Conservation (phyloP, 805 yeast genomes). For the Wickerhamiella kazuoi region DNA sequence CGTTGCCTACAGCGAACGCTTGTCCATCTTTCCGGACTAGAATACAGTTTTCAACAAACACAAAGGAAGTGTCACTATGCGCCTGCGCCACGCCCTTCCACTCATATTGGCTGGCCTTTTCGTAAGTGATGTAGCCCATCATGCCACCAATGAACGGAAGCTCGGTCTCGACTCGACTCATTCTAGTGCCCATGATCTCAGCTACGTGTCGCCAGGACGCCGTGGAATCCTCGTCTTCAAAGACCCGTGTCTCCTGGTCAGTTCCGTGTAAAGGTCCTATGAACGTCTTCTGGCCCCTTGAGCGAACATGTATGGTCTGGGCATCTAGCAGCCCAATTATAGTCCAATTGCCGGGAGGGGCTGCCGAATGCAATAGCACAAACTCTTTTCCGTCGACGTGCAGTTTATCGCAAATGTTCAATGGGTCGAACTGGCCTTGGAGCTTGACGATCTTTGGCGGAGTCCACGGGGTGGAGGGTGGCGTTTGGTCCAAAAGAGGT, state of each 20-base stretch:
- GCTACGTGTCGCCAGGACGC: conserved; percentile 5
- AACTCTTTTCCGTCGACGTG: conserved; percentile 26
- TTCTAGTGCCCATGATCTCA: conserved; percentile 11
- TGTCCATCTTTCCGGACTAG: conserved; percentile 1
- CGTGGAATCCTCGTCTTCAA: background rate
- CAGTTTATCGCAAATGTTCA: conserved; percentile 7
- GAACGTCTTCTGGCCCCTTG: conserved; percentile 6
- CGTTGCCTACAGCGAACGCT: conserved; percentile 1
- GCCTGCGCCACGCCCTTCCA: conserved; percentile 1
- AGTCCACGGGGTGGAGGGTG: background rate
- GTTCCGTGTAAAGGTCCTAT: conserved; percentile 8
- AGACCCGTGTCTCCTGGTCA: background rate
- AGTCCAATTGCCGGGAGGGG: conserved; percentile 75
- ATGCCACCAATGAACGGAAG: conserved; percentile 86
- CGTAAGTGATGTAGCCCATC: conserved; percentile 74
- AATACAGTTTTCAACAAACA: conserved; percentile 10
- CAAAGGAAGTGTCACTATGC: conserved; percentile 14
- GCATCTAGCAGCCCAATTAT: conserved; percentile 44
- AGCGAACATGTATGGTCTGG: conserved; percentile 9
- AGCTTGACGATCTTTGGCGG: background rate
- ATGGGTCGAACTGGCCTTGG: background rate
- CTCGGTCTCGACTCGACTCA: conserved; percentile 16
- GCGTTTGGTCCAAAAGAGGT: background rate
- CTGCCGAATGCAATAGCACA: conserved; percentile 56
- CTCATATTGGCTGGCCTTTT: conserved; percentile 33